Base-by-base conservation (phyloP, 805 yeast genomes). In the Torulaspora indica region DNA sequence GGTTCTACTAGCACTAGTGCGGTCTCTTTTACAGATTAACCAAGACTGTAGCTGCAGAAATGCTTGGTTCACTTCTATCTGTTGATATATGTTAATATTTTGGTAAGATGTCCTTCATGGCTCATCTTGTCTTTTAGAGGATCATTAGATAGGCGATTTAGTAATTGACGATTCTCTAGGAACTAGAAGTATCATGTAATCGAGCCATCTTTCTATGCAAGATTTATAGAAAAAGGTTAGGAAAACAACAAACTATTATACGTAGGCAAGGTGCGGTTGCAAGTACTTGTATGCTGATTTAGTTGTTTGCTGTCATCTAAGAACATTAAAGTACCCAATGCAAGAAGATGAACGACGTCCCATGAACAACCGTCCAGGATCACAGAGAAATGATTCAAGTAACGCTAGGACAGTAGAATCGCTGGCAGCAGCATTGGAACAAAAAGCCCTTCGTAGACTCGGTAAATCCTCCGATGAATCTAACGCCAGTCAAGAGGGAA, bases 401-500 rank as follows among this genome's bases (percentile, higher is more conserved):
- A 12, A 3, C 20, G 18, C 23, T 14, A 6, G 13, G 12, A 43
- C 42, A 5, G 42, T 38, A 14, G 45, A 36, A 20, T 23, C 23
- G 6, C 13, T 32, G 14, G 42, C 49, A n/a, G 30, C 39, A 10
- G 17, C 32, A 20, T 25, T 38, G 10, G 43, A 38, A 20, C 28
- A 38, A 13, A 35, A 34, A 3, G 34, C 38, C 20, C 33, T 35
- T n/a, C 25, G 13, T 3, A 36, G 28, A 13, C 27, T 32, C 31
- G 36, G 23, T 17, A 13, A 24, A 3, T 32, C 40, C 17, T 37
- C 40, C 12, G 40, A 37, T 14, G 40, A 14, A 9, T 14, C 30
- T 22, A 35, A 12, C n/a, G 30, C 15, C n/a, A n/a, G n/a, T n/a
- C n/a, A n/a, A n/a, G n/a, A n/a, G 32, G 46, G 23, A 25, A 20